phyloP scores from a whole-genome alignment of 2,329 filamentous ascomycete species.

The Lasiodiplodia gonubiensis region DNA sequence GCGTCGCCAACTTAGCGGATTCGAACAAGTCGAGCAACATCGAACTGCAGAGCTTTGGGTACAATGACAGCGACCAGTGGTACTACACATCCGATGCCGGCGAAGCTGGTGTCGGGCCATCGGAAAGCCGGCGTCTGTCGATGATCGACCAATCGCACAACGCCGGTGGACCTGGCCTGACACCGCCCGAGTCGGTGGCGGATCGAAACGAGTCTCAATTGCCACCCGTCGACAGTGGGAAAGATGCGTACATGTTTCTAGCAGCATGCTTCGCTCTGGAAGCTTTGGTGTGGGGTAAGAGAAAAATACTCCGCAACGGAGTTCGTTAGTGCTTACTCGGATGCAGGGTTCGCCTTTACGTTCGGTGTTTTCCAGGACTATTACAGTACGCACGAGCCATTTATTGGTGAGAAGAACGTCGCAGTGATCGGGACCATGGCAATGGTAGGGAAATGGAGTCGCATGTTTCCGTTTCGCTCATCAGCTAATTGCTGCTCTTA shows the following conservation, averaged over 20 bases:
- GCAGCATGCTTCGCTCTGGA: slow-evolving; percentile 60
- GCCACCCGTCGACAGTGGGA: slow-evolving; percentile 56
- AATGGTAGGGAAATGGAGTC: slow-evolving; percentile 61
- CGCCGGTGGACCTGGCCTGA: not conserved
- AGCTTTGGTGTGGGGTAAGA: slow-evolving; percentile 59
- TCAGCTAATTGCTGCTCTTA: not conserved
- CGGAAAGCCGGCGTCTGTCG: not conserved
- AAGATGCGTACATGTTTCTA: slow-evolving; percentile 59
- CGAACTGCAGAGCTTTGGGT: not conserved
- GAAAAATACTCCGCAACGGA: too few relatives aligned
- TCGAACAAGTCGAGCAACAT: not conserved
- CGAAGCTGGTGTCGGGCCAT: not conserved
- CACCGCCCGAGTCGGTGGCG: not conserved
- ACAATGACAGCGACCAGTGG: not conserved
- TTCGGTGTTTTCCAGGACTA: slow-evolving; percentile 76
- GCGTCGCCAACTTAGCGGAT: slow-evolving; percentile 1
- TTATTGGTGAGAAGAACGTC: slow-evolving; percentile 59
- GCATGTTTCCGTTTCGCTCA: not conserved
- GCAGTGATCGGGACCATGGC: slow-evolving; percentile 69
- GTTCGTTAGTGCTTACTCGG: slow-evolving; percentile 24
- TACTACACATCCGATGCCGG: not conserved
- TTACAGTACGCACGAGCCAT: slow-evolving; percentile 66
- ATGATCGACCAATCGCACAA: not conserved
- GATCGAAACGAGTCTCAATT: slow-evolving; percentile 35
- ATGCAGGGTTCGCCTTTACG: slow-evolving; percentile 67